Percentiles rank a stretch among this genome's conserved stretches.
Conservation (phyloP, 1,284 basidiomycete species). For the Earliella scabrosa region DNA sequence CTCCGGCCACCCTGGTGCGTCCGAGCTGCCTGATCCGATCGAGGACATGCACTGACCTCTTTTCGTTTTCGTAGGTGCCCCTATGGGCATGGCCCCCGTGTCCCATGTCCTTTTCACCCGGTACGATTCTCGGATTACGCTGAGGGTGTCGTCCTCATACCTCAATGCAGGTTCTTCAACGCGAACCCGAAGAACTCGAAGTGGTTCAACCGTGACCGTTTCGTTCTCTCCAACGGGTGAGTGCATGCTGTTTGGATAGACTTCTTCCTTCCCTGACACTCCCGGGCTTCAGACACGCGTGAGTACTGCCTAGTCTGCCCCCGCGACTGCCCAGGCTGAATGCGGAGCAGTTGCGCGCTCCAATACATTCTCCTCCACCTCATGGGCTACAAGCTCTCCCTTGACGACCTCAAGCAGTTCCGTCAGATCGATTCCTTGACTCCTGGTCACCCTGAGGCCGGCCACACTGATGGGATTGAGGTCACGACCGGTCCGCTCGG, state of each 20-base stretch:
- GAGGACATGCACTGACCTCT: conserved; percentile 1
- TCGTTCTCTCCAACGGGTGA: conserved; percentile 86
- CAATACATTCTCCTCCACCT: conserved; percentile 87
- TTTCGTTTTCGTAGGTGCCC: conserved; percentile 63
- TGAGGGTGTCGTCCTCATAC: not conserved
- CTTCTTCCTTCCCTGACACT: conserved; percentile 6
- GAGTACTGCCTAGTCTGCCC: conserved; percentile 33
- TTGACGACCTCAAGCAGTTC: conserved; percentile 87
- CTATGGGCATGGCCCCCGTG: conserved; percentile 91
- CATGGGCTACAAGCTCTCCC: conserved; percentile 80
- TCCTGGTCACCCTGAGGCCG: conserved; percentile 90
- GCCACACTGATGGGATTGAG: conserved; percentile 92
- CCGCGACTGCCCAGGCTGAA: not conserved
- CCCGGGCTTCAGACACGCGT: conserved; percentile 63
- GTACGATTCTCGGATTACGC: conserved; percentile 40
- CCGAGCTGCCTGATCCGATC: conserved; percentile 1
- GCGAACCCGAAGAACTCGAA: conserved; percentile 88
- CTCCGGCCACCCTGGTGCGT: conserved; percentile 87
- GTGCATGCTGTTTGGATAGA: conserved; percentile 18
- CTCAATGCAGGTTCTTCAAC: conserved; percentile 70
- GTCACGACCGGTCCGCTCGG: conserved; percentile 97
- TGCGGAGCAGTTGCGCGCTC: conserved; percentile 70
- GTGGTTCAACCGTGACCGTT: conserved; percentile 93
- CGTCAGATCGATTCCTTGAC: conserved; percentile 89
- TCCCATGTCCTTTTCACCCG: conserved; percentile 88